Base-by-base conservation (phyloP, 1,139 yeast species). In the Magnusiomyces magnusii region DNA sequence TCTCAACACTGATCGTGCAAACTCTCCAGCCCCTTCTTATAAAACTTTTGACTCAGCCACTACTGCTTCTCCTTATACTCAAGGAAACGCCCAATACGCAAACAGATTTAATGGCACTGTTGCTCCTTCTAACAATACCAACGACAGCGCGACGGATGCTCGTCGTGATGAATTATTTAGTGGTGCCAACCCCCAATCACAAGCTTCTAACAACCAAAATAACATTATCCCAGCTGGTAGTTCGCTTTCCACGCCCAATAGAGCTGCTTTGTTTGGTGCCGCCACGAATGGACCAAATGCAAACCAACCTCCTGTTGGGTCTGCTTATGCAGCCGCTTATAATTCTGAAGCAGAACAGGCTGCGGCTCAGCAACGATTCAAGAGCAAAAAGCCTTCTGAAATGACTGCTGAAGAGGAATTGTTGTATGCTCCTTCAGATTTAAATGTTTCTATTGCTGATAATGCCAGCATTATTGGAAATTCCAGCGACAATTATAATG, bases 331-430 rank as follows among this genome's bases (percentile, higher is more conserved):
- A 2, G 36, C 39, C 23, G 47, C 55, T 9, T 49, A 9, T 13
- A 36, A 25, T 21, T 31, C 10, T 21, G n/a, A n/a, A n/a, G n/a
- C n/a, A n/a, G n/a, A n/a, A n/a, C n/a, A n/a, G n/a, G 41, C 56
- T 2, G 53, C 34, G 17, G 51, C 49, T 23, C 56, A 54, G 21
- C 36, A 44, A 19, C 21, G 31, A n/a, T 87, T 82, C 27, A 19
- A 36, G 13, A 47, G n/a, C 51, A 51, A 51, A 36, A 39, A 51
- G 31, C 54, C 54, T 34, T 23, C 24, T 10, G 54, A 51, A 23
- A n/a, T 21, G 64, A 79, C 82, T 51, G 76, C 82, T 76, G 88
- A 84, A 62, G 91, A 85, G 64, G 90, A 85, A 67, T 72, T 85
- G 59, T 58, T 64, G 53, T 61, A 60, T 58, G 62, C 67, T 17